Evolutionary conservation across 257 asterid genomes (phyloP), one percentile per base, ranked within the genome.

Genomic region (Echium plantagineum): DNA sequence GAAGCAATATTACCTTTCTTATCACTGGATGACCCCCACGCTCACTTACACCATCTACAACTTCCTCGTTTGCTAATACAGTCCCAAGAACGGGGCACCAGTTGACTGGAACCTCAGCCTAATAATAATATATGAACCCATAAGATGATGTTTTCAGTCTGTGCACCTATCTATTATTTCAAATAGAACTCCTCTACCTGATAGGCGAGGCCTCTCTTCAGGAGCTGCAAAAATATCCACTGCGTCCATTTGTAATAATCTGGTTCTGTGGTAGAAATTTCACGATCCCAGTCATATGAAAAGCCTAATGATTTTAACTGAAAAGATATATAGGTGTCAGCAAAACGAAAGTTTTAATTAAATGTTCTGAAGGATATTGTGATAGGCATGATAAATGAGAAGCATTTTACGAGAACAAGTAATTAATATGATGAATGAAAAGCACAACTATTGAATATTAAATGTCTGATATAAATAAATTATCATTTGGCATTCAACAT

Each of bases 61-160:
- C 87, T 77, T 89, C 97, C 81, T 93, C 99, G 75, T 93, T 93
- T 46, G 96, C 97, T 85, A 93, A 73, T 59, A 93, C 97, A 70
- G 99, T 93, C 66, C 99, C 99, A 61, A 93, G 96, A 56, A 94
- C 97, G 75, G 99, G 99, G 77, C 99, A 93, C 99, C 99, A 93
- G 76, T 93, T 89, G 70, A 93, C 99, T 59, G 97, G 99, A 66
- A 93, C 99, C 79, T 93, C 99, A 67, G 97, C 99, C 99, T 93
- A 56, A 26, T 64, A 52, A 22, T 52, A 48, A 28, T 35, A 69
- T 63, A 68, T 68, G 64, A 60, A 55, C 16, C n/a, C 46, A 56
- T 55, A 56, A 68, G 42, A 58, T 28, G 62, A 58, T 48, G 64
- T 51, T 48, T n/a, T n/a, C 48, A 21, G 15, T 16, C 28, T 68